A percentile compares a stretch with the other conserved stretches of the same genome.
Evolutionary conservation across 208 protist genomes (phyloP).

Genomic region (Trypanosoma grayi): DNA sequence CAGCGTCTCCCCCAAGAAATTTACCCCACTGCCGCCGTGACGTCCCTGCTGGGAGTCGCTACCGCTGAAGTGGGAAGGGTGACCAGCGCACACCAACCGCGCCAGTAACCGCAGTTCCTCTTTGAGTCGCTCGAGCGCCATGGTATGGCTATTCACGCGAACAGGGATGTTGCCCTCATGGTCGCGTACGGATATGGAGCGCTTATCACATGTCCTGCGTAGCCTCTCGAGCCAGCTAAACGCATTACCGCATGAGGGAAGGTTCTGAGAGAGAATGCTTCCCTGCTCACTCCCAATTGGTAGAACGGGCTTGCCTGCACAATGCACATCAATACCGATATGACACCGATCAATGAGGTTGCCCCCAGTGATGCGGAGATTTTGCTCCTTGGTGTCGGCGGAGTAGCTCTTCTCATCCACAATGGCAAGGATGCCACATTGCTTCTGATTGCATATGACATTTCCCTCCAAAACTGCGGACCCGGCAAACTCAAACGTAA

Average conservation of each 20-base stretch:
- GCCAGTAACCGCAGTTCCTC: constrained; percentile 13
- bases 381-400: constrained; percentile 14
- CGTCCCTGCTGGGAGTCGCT: neutral
- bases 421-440: constrained; percentile 73
- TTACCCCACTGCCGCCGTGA: neutral
- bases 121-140: constrained; percentile 6
- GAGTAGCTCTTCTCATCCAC: constrained; percentile 23
- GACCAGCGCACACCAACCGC: constrained; percentile 12
- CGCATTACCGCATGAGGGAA: constrained; percentile 13
- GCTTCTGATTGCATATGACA: constrained; percentile 63
- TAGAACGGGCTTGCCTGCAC: constrained; percentile 14
- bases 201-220: neutral
- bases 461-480: constrained; percentile 68
- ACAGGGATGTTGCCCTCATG: neutral
- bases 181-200: neutral
- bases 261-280: constrained; percentile 3
- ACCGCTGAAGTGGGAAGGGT: constrained; percentile 8
- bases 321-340: constrained; percentile 81
- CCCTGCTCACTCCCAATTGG: neutral
- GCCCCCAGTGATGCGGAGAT: constrained; percentile 66
- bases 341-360: constrained; percentile 81
- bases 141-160: neutral
- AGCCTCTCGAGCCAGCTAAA: constrained; percentile 22
- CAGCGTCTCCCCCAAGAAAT: constrained; percentile 9
- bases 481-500: constrained; percentile 66